Percentiles rank a stretch among this genome's conserved stretches.
These are phyloP conservation scores for Dactylonectria macrodidyma DNA, from an alignment of 2,329 filamentous ascomycete species.

Conservation along the genomic window DNA sequence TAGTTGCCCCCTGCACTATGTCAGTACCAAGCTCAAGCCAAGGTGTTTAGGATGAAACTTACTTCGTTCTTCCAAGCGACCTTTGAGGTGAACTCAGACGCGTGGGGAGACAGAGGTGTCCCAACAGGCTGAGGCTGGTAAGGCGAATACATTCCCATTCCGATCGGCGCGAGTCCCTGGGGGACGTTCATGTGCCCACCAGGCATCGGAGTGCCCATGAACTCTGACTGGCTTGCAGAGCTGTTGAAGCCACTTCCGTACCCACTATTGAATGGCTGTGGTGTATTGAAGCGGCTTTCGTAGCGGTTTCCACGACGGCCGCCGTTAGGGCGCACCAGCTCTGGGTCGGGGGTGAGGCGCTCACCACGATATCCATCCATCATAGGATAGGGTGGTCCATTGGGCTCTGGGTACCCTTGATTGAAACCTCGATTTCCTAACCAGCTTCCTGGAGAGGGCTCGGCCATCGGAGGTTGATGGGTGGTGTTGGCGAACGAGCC, in stretches of 20 bases:
- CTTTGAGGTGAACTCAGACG: constrained; percentile 79
- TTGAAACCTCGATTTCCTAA: constrained; percentile 58
- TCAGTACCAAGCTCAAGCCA: constrained; percentile 31
- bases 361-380: constrained; percentile 62
- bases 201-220: constrained; percentile 54
- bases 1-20: constrained; percentile 56
- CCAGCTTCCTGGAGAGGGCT: constrained; percentile 61
- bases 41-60: constrained; percentile 41
- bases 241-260: constrained; percentile 57
- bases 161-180: constrained; percentile 56
- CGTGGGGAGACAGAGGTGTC: constrained; percentile 80
- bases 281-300: constrained; percentile 60
- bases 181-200: constrained; percentile 51
- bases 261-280: constrained; percentile 51
- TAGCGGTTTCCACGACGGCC: constrained; percentile 64
- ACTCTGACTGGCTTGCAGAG: constrained; percentile 54
- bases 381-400: constrained; percentile 49
- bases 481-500: constrained; percentile 53
- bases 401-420: constrained; percentile 59
- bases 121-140: constrained; percentile 72
- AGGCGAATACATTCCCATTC: constrained; percentile 60
- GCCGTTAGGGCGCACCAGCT: constrained; percentile 60
- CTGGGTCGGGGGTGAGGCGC: constrained; percentile 64
- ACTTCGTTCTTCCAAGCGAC: constrained; percentile 71
- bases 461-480: constrained; percentile 54